A percentile compares a stretch with the other conserved stretches of the same genome.
Conservation (phyloP, 257 asterid genomes). For the Coffea eugenioides region DNA sequence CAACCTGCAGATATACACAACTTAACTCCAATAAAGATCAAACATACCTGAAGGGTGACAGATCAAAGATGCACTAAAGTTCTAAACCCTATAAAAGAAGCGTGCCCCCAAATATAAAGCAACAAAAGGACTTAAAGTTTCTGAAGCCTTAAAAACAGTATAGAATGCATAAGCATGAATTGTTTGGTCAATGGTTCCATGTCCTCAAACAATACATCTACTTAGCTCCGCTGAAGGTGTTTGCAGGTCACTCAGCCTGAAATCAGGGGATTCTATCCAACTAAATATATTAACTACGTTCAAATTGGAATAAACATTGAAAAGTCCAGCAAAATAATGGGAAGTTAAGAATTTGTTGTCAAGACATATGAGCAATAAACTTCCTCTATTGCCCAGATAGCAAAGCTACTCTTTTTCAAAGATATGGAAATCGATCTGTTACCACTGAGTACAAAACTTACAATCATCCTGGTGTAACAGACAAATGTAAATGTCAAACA, state of each 20-base stretch:
- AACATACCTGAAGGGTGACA: neutral
- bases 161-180: neutral
- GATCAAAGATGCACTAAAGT: neutral
- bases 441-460: neutral
- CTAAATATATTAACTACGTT: neutral
- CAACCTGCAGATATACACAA: too few species aligned
- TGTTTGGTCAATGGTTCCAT: neutral
- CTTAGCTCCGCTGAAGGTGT: neutral
- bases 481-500: neutral
- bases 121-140: neutral
- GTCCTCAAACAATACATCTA: neutral
- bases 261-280: neutral
- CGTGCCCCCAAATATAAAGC: neutral
- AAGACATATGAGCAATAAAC: neutral
- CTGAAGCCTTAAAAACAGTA: neutral
- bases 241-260: neutral
- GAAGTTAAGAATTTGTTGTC: neutral
- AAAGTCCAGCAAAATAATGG: neutral
- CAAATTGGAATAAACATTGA: neutral
- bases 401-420: neutral
- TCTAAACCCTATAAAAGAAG: neutral
- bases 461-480: neutral
- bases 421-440: neutral
- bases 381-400: neutral
- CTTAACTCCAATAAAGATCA: too few species aligned